phyloP scores from a whole-genome alignment of 208 protist species.

The Crithidia fasciculata region DNA sequence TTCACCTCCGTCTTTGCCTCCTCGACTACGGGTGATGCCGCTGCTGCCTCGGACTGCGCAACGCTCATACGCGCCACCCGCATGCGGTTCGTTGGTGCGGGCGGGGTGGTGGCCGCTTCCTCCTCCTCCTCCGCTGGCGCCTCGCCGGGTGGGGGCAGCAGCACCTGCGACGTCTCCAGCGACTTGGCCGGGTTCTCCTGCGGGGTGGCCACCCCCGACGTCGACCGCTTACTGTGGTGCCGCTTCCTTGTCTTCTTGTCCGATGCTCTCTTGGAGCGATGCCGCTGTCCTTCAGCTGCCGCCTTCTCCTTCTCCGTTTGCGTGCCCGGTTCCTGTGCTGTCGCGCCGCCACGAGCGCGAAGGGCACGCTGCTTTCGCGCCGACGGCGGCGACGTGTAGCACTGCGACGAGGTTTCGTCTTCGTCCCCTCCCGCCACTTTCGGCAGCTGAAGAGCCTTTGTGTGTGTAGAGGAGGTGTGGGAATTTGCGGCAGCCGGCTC shows the following conservation, averaged over 20 bases:
- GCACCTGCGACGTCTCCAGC: slow-evolving; percentile 13
- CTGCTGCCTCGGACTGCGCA: background rate
- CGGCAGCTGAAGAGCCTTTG: background rate
- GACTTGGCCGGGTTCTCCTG: background rate
- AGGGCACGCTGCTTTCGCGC: background rate
- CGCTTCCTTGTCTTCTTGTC: background rate
- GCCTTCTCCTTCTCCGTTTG: background rate
- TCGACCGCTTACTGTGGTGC: background rate
- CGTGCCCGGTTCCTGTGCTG: background rate
- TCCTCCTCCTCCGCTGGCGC: background rate
- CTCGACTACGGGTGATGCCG: background rate
- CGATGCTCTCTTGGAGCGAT: background rate
- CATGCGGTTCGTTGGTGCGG: background rate
- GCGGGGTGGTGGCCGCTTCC: background rate
- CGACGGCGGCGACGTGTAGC: background rate
- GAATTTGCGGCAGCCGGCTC: background rate
- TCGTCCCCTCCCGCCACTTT: background rate
- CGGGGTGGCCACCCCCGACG: background rate
- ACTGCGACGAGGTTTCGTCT: background rate
- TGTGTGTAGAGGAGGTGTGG: background rate
- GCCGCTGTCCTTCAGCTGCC: background rate
- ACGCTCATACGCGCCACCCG: background rate
- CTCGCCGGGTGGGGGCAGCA: background rate
- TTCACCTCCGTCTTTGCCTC: background rate
- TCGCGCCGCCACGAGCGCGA: background rate